Base-by-base conservation (phyloP, 345 rosid species). In the Citrus cavaleriei region DNA sequence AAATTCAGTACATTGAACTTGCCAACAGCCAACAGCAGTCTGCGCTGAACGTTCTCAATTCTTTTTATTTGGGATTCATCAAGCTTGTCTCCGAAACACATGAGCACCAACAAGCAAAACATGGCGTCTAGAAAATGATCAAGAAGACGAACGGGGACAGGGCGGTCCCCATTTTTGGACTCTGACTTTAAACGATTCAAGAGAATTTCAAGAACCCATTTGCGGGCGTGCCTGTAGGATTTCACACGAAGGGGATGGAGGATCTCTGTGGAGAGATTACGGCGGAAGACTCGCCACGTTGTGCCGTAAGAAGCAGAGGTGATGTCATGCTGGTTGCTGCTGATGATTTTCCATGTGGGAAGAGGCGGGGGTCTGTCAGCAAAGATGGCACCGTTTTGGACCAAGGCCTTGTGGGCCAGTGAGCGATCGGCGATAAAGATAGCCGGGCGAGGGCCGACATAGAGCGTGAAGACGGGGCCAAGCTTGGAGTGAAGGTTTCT, bases 41-140 rank as follows among this genome's bases (percentile, higher is more conserved):
- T 19, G 19, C 67, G 65, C 51, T 76, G 74, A 5, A 22, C 22
- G 4, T 66, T 10, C 61, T 66, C 76, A 8, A 83, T 37, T 10
- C 59, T 51, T 46, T 59, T 62, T 4, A 79, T 66, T 61, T 60
- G 37, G 14, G 9, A 22, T 57, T 76, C 66, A 6, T 75, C 75
- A 37, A 79, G 66, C 51, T 71, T 66, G 18, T 79, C 80, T 4
- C 80, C 85, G 3, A 79, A 76, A 51, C 81, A 83, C 77, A 83
- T 79, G 0, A 79, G 25, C 34, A 73, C 68, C 3, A 79, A 24
- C 63, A 83, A 37, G 55, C 72, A 72, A 57, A 59, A 79, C 40
- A 79, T 68, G 38, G 74, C 74, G 3, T 72, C 57, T 2, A 10
- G 78, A 27, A 63, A 46, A 60, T 63, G 28, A 6, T 63, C 76